Evolutionary conservation across 1,284 basidiomycete genomes (phyloP), one percentile per base, ranked within the genome.

Genomic region (Irpex lacteus): DNA sequence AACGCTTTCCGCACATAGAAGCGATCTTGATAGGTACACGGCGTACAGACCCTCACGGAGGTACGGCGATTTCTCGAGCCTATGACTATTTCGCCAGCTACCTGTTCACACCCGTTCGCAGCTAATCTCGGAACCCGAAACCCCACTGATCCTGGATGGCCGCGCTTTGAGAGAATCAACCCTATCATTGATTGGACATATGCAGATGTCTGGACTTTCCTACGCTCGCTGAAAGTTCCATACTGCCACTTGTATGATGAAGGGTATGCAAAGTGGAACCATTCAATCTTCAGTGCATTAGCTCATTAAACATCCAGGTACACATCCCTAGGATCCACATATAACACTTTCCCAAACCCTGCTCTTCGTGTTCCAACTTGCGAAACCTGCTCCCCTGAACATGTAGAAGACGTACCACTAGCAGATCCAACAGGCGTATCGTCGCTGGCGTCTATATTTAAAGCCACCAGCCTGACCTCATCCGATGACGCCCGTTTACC

Each of bases 181-280:
- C 97, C 98, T 0, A 94, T 99, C 70, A 91, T 99, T 59, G 91
- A 98, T 73, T 99, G 97, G 97, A 82, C 86, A 0, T 99, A 99
- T 76, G 73, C 78, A 1, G 88, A 98, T 66, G 87, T 99, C 1
- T 99, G 98, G 98, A 78, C 80, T 0, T 99, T 97, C 78, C 78
- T 99, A 44, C 81, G 89, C 5, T 81, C 82, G 64, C 80, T 97
- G 7, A 74, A 87, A 1, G 86, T 98, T 9, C 91, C 89, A 2
- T 99, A 97, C 76, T 99, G 97, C 73, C 73, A 74, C 34, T 76
- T 99, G 52, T 99, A 99, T 72, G 95, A 99, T 72, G 82, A 92
- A 76, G 98, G 98, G 91, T 95, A 67, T 63, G 87, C 59, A 57
- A 66, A 56, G 58, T 21, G 58, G 59, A 8, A 53, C 13, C 40